Conservation (phyloP, 2,329 filamentous ascomycete genomes). For the Claviceps humidiphila region DNA sequence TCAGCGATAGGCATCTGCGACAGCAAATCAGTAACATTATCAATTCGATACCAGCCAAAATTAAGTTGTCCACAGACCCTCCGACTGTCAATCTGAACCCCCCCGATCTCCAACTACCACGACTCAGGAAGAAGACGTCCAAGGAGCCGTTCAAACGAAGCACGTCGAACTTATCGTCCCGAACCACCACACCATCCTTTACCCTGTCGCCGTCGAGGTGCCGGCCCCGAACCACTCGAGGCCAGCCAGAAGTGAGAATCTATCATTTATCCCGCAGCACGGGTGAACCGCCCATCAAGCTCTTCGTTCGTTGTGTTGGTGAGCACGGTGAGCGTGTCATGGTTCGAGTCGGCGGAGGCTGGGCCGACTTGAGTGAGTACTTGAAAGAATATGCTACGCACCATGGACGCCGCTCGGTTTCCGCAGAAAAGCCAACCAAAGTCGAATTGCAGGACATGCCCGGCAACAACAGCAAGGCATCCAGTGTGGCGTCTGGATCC, state of each 20-base stretch:
- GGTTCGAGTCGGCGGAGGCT: slow-evolving; percentile 96
- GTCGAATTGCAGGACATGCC: slow-evolving; percentile 45
- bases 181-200: slow-evolving; percentile 52
- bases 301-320: slow-evolving; percentile 86
- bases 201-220: slow-evolving; percentile 53
- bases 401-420: slow-evolving; percentile 59
- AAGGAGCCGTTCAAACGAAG: slow-evolving; percentile 32
- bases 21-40: slow-evolving; percentile 71
- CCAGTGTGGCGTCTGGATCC: slow-evolving; percentile 18
- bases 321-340: slow-evolving; percentile 86
- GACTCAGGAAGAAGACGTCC: slow-evolving; percentile 29
- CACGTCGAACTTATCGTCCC: slow-evolving; percentile 38
- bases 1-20: slow-evolving; percentile 56
- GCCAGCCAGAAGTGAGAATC: slow-evolving; percentile 67
- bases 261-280: slow-evolving; percentile 82
- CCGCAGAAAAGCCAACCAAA: slow-evolving; percentile 29
- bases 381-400: slow-evolving; percentile 86
- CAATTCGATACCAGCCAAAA: slow-evolving; percentile 63
- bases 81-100: slow-evolving; percentile 41
- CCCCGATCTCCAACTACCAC: slow-evolving; percentile 40
- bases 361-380: slow-evolving; percentile 93
- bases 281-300: slow-evolving; percentile 78
- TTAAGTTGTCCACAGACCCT: slow-evolving; percentile 52
- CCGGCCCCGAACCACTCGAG: slow-evolving; percentile 33
- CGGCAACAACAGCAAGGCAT: slow-evolving; percentile 15